Percentiles rank a stretch among this genome's conserved stretches.
phyloP scores from a whole-genome alignment of 1,284 basidiomycete genomes.

The Cerioporus squamosus region DNA sequence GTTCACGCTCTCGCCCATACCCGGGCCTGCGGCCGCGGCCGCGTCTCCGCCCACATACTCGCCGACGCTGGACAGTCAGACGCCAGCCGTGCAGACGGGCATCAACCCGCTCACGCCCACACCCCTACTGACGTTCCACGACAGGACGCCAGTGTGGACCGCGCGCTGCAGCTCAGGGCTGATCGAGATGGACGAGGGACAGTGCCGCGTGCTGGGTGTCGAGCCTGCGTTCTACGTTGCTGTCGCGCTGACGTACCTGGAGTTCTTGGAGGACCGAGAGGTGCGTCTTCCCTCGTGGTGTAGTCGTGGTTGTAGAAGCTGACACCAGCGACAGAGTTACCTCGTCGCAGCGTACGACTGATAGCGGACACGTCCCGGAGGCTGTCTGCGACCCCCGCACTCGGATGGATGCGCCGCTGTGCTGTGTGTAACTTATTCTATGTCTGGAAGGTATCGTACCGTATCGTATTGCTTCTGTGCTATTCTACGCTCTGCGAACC shows the following conservation, averaged over 20 bases:
- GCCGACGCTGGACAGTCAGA: constrained; percentile 20
- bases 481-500: neutral
- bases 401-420: constrained; percentile 2
- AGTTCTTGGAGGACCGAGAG: constrained; percentile 77
- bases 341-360: constrained; percentile 34
- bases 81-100: constrained; percentile 15
- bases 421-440: constrained; percentile 19
- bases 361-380: neutral
- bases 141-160: constrained; percentile 68
- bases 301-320: too few relatives aligned
- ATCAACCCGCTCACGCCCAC: constrained; percentile 31
- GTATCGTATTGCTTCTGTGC: constrained; percentile 6
- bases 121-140: constrained; percentile 67
- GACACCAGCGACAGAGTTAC: constrained; percentile 27
- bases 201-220: constrained; percentile 65
- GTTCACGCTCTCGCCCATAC: constrained; percentile 59
- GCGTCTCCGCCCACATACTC: constrained; percentile 16
- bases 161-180: constrained; percentile 60
- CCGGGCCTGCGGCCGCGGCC: constrained; percentile 11
- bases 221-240: constrained; percentile 79
- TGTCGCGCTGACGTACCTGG: constrained; percentile 72
- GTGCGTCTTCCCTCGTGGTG: constrained; percentile 45
- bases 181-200: constrained; percentile 62
- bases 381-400: too few relatives aligned
- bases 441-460: constrained; percentile 19